Percentiles rank a stretch among this genome's conserved stretches.
Evolutionary conservation across 768 basidiomycete species (phyloP).

Genomic region (Amanita rubescens): DNA sequence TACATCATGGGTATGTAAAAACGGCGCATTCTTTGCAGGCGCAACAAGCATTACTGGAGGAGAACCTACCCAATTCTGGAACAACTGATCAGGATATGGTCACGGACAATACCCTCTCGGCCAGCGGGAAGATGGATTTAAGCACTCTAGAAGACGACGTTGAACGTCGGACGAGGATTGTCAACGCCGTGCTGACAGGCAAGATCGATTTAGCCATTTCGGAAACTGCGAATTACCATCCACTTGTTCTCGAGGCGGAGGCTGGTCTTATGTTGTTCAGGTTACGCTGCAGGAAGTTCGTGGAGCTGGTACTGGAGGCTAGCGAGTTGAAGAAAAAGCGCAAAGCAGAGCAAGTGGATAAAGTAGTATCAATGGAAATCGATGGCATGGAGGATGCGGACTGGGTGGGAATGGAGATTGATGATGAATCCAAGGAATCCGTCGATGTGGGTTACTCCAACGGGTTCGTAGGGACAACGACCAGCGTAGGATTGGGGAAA

Average conservation of each 20-base stretch:
- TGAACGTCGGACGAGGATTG: conserved; percentile 61
- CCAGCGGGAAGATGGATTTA: conserved; percentile 11
- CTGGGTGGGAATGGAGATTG: conserved; percentile 59
- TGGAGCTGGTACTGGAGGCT: conserved; percentile 72
- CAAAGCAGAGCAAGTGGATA: conserved; percentile 29
- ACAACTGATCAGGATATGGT: conserved; percentile 36
- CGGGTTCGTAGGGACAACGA: conserved; percentile 9
- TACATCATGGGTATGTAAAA: conserved; percentile 77
- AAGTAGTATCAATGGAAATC: conserved; percentile 17
- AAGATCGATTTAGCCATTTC: conserved; percentile 64
- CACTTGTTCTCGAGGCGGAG: conserved; percentile 58
- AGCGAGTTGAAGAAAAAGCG: conserved; percentile 62
- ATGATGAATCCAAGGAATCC: conserved; percentile 27
- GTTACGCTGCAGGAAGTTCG: conserved; percentile 77
- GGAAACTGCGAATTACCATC: conserved; percentile 49
- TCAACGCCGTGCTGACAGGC: conserved; percentile 59
- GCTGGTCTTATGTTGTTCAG: conserved; percentile 72
- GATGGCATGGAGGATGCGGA: conserved; percentile 34
- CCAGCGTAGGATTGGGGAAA: conserved; percentile 1
- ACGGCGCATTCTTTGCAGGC: conserved; percentile 63
- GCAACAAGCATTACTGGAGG: conserved; percentile 20
- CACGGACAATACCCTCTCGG: conserved; percentile 28
- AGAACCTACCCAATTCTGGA: conserved; percentile 2
- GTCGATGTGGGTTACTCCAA: conserved; percentile 16
- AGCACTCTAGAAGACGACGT: conserved; percentile 42